Evolutionary conservation across 176 grass and related monocot species (phyloP), one percentile per base, ranked within the genome.

Genomic region (Lolium rigidum): DNA sequence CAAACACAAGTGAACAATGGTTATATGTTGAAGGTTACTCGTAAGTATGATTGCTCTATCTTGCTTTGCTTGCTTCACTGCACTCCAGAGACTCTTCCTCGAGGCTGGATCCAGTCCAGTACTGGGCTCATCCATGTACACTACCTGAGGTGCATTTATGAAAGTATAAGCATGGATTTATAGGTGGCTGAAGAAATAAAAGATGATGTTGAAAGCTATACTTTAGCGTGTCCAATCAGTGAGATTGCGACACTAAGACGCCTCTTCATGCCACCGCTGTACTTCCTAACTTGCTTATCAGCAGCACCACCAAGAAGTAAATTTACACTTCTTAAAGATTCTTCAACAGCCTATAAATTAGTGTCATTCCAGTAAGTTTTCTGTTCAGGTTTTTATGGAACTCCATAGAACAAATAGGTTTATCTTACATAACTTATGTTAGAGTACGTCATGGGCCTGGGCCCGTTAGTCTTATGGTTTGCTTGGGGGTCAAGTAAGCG

Each of bases 121-220:
- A 22, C 90, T 93, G 37, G 88, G 93, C 57, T 95, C 93, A 87
- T 95, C 93, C 93, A 95, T 90, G 83, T 89, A 90, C 11, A 95
- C 90, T 56, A 95, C 90, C 93, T 93, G 65, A 48, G 9, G 67
- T 0, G 5, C 47, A 70, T 80, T 61, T 28, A 54, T 9, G 16
- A 20, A 48, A 51, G 31, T 73, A 3, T 81, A 51, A 80, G 64
- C 25, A 44, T 12, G 15, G 12, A 21, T 24, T 60, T 41, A 20
- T 5, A 28, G n/a, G 60, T 49, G 51, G 17, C 17, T 41, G 60
- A 55, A 84, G 6, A 46, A 87, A 60, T 85, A 74, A 22, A 43
- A 76, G 37, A n/a, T 37, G 8, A 16, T 70, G 28, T 59, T 66
- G 12, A 56, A 77, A 57, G 54, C 3, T 65, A 26, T 89, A 93